Base-by-base conservation (phyloP, 495 filamentous ascomycete species). In the Penicillium coprophilum region DNA sequence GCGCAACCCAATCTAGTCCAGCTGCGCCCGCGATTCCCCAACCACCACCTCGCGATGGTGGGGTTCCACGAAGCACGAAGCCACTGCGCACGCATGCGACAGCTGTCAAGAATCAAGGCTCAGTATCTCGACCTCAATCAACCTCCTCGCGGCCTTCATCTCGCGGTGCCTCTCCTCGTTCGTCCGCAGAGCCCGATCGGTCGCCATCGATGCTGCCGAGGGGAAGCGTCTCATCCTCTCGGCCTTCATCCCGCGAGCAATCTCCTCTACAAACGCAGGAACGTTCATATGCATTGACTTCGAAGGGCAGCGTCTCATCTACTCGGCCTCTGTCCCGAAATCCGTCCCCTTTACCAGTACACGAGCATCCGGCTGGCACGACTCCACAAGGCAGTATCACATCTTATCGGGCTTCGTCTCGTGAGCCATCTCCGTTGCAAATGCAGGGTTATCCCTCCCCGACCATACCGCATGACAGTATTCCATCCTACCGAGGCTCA, bases 21-120 rank as follows among this genome's bases (percentile, higher is more conserved):
- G 55, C 75, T 52, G 61, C 67, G 60, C 72, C 74, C 62, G 59
- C 71, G 44, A 64, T 84, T 63, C 74, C 74, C 9, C 78, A 81
- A 50, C 77, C 76, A 9, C 79, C 80, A 0, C 75, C 74, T 23
- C 71, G 77, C 60, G 71, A 73, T 57, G 71, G 72, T 17, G 68
- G 64, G 32, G 43, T 66, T 45, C 68, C 69, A n/a, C 57, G 65
- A 43, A 72, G 62, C 48, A 68, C 64, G 24, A 74, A 66, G 61
- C 71, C 68, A 44, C 62, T 72, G 56, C 76, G 67, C 60, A 79
- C 74, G 9, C 72, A 76, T 47, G 68, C 71, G 3, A 70, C 64
- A 23, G 67, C 67, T 21, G 65, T 71, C 40, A 76, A 73, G 49
- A 68, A 73, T 28, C 67, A 75, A 48, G 65, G 68, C 47, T 67